Conservation (phyloP, 148 eudicot species). For the Rhododendron ovatum region DNA sequence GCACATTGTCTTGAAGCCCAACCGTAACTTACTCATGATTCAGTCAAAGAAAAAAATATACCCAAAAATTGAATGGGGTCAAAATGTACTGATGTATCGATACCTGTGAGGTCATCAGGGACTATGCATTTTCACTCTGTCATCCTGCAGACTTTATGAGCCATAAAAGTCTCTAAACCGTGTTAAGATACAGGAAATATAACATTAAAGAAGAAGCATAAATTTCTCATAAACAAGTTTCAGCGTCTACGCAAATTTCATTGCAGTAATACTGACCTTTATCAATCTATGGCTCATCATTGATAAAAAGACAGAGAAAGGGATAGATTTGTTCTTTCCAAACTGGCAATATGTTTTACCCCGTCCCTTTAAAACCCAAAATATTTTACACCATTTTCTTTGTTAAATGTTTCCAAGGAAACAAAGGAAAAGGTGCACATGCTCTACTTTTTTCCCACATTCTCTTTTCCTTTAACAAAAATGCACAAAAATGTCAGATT, state of each 20-base stretch:
- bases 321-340: neutral
- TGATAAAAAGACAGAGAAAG: neutral
- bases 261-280: neutral
- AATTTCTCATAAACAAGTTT: neutral
- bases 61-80: neutral
- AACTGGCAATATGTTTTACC: neutral
- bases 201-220: neutral
- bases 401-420: neutral
- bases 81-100: neutral
- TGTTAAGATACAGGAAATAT: neutral
- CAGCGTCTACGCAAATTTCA: neutral
- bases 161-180: constrained; percentile 7
- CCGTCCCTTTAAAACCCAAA: neutral
- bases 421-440: neutral
- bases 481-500: neutral
- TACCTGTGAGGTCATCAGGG: constrained; percentile 16
- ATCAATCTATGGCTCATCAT: neutral
- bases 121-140: neutral
- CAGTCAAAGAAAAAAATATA: neutral
- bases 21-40: neutral
- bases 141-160: constrained; percentile 17
- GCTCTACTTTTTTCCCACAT: neutral
- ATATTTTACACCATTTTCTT: neutral
- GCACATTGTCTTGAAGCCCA: neutral
- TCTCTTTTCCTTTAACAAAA: neutral